A percentile compares a stretch with the other conserved stretches of the same genome.
Evolutionary conservation across 495 filamentous ascomycete genomes (phyloP).

Genomic region (Podospora sp.): DNA sequence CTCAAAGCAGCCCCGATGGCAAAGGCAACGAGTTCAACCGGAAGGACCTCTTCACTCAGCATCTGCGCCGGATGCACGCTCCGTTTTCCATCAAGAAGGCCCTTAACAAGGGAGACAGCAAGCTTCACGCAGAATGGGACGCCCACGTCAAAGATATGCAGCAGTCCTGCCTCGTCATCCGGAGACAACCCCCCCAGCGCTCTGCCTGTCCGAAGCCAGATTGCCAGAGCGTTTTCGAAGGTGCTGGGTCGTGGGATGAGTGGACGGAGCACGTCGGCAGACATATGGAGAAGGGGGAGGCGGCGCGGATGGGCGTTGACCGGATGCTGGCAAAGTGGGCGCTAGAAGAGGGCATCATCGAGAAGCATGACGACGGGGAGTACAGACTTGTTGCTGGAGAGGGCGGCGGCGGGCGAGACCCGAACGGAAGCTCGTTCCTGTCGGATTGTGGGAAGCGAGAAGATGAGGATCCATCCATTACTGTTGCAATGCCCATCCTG

Average conservation of each 20-base stretch:
- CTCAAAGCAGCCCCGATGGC: constrained; percentile 60
- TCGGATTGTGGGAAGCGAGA: constrained; percentile 29
- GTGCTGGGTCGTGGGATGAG: constrained; percentile 76
- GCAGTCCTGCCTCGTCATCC: constrained; percentile 66
- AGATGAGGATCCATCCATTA: constrained; percentile 43
- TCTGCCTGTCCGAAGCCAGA: constrained; percentile 70
- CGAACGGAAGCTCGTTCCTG: constrained; percentile 18
- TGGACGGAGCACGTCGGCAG: constrained; percentile 92
- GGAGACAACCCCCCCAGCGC: constrained; percentile 66
- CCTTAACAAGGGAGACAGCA: constrained; percentile 53
- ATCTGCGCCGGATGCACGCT: constrained; percentile 89
- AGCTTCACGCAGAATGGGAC: constrained; percentile 58
- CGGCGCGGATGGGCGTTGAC: constrained; percentile 53
- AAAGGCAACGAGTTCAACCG: constrained; percentile 74
- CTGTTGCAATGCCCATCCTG: constrained; percentile 33
- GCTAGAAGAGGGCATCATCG: constrained; percentile 59
- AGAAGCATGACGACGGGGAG: constrained; percentile 51
- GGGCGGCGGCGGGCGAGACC: constrained; percentile 30
- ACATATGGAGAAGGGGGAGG: constrained; percentile 75
- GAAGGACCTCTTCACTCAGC: constrained; percentile 94
- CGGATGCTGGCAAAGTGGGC: constrained; percentile 58
- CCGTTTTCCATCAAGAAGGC: constrained; percentile 55
- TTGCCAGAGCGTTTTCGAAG: constrained; percentile 69
- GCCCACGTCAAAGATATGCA: constrained; percentile 61
- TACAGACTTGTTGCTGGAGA: constrained; percentile 49